Evolutionary conservation across 1,284 basidiomycete species (phyloP).

Genomic region (Cryptococcus sp.): DNA sequence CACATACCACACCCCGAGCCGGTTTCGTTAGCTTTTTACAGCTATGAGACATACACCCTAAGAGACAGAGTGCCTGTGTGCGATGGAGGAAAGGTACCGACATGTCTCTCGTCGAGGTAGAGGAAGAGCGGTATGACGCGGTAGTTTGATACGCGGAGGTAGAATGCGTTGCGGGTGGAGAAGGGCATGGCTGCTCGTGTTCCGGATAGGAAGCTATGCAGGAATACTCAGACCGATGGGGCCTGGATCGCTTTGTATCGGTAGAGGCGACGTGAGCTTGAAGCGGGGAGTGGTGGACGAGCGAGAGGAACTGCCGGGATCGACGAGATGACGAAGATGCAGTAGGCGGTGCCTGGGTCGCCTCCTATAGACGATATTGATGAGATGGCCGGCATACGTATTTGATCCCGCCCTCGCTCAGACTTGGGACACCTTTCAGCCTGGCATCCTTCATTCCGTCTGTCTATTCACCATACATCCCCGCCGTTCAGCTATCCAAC

Average conservation of each 20-base stretch:
- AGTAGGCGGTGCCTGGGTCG: too few relatives aligned
- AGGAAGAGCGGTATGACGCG: conserved; percentile 44
- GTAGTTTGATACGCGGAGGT: conserved; percentile 44
- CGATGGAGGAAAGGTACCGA: conserved; percentile 11
- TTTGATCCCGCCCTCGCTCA: too few relatives aligned
- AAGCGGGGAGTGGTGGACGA: too few relatives aligned
- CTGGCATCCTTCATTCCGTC: conserved; percentile 6
- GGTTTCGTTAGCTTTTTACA: background rate
- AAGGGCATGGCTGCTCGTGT: conserved; percentile 10
- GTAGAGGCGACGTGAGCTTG: too few relatives aligned
- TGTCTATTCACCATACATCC: background rate
- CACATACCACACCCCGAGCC: background rate
- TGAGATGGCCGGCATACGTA: too few relatives aligned
- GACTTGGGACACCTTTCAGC: too few relatives aligned
- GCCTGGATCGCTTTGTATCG: conserved; percentile 17
- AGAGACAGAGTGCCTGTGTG: background rate
- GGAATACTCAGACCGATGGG: conserved; percentile 8
- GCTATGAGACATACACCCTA: background rate
- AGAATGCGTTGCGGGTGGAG: conserved; percentile 46
- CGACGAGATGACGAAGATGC: too few relatives aligned
- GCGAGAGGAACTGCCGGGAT: too few relatives aligned
- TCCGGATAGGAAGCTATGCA: too few relatives aligned
- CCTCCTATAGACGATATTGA: too few relatives aligned
- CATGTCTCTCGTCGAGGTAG: conserved; percentile 49
- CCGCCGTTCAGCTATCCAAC: too few relatives aligned